Evolutionary conservation across 495 filamentous ascomycete species (phyloP).

Genomic region (Penicillium paxilli): DNA sequence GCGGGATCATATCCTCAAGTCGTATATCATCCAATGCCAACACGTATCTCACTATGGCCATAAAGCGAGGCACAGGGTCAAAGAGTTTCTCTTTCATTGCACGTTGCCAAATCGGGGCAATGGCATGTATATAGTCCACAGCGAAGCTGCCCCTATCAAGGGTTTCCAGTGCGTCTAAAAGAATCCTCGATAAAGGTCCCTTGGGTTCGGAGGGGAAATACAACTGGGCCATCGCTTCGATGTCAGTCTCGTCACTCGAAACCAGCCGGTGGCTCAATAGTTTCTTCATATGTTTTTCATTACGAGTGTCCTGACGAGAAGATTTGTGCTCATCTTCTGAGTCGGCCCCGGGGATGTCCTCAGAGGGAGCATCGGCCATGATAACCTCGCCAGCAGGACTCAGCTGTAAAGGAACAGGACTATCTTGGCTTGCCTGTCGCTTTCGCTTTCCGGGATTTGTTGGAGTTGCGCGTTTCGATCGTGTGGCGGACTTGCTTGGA

Average conservation of each 20-base stretch:
- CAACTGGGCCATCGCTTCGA: constrained; percentile 52
- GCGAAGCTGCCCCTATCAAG: constrained; percentile 48
- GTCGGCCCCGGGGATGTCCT: constrained; percentile 19
- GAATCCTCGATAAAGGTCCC: constrained; percentile 54
- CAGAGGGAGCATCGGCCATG: constrained; percentile 22
- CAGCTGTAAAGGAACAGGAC: constrained; percentile 54
- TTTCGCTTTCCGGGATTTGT: constrained; percentile 64
- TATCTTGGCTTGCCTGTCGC: constrained; percentile 53
- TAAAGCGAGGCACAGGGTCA: constrained; percentile 57
- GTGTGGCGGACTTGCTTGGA: constrained; percentile 52
- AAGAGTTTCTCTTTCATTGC: constrained; percentile 62
- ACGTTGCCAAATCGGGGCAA: constrained; percentile 61
- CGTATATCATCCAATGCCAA: constrained; percentile 50
- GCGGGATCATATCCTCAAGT: constrained; percentile 48
- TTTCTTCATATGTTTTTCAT: constrained; percentile 52
- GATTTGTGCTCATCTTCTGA: constrained; percentile 8
- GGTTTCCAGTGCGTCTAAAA: constrained; percentile 53
- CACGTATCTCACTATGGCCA: constrained; percentile 55
- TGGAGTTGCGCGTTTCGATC: constrained; percentile 57
- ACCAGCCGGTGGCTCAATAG: constrained; percentile 57
- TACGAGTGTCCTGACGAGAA: constrained; percentile 2
- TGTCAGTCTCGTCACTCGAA: constrained; percentile 48
- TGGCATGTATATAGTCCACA: constrained; percentile 50
- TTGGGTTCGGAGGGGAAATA: constrained; percentile 56
- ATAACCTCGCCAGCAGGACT: constrained; percentile 38